Conservation (phyloP, 2,329 filamentous ascomycete genomes). For the Cytospora leucostoma region DNA sequence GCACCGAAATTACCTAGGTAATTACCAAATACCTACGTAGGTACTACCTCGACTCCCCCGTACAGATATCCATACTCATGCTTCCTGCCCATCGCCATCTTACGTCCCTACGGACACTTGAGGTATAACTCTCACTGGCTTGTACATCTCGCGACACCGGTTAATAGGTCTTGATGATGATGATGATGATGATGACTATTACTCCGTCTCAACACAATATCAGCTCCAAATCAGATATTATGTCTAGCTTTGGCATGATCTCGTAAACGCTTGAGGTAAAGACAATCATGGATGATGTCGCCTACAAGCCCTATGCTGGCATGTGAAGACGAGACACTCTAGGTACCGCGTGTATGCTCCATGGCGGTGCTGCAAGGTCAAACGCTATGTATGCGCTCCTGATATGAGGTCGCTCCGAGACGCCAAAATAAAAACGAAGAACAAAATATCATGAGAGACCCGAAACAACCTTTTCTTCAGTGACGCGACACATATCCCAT, state of each 20-base stretch:
- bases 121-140: too few species aligned
- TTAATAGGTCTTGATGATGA: too few species aligned
- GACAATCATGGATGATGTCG: background rate
- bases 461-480: constrained; percentile 2
- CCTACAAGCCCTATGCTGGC: background rate
- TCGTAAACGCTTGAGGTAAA: background rate
- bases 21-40: too few species aligned
- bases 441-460: background rate
- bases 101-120: too few species aligned
- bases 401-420: background rate
- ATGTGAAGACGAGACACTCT: background rate
- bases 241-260: background rate
- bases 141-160: too few species aligned
- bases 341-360: background rate
- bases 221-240: background rate
- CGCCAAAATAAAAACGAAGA: background rate
- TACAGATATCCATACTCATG: too few species aligned
- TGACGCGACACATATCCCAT: too few species aligned
- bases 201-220: too few species aligned
- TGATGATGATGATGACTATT: too few species aligned
- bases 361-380: background rate
- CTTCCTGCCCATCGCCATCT: too few species aligned
- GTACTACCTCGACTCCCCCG: too few species aligned
- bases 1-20: too few species aligned
- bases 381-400: background rate